Conservation (phyloP, 2,329 filamentous ascomycete species). For the Colletotrichum shisoi region DNA sequence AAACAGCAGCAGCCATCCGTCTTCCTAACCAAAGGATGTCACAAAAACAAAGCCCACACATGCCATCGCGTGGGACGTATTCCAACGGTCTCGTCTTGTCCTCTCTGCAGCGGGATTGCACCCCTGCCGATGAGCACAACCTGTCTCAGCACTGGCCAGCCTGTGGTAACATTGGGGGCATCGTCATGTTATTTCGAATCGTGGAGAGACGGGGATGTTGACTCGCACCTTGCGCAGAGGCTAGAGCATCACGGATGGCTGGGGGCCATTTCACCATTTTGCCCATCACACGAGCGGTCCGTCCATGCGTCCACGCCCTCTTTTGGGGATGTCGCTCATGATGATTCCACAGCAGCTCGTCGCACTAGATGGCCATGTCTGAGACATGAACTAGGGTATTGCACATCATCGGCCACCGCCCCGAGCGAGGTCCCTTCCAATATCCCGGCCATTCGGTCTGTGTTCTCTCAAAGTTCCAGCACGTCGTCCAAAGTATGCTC, state of each 20-base stretch:
- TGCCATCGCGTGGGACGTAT: neutral
- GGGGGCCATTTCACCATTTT: conserved; percentile 11
- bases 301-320: conserved; percentile 12
- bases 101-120: neutral
- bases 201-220: conserved; percentile 36
- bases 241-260: conserved; percentile 1
- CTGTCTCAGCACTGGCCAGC: conserved; percentile 17
- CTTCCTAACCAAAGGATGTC: conserved; percentile 5
- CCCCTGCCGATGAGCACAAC: conserved; percentile 31
- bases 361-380: conserved; percentile 24
- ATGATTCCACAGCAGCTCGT: conserved; percentile 33
- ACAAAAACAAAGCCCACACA: conserved; percentile 7
- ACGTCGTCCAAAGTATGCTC: conserved; percentile 5
- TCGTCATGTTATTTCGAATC: conserved; percentile 23
- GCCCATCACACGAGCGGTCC: conserved; percentile 15
- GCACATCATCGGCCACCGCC: conserved; percentile 1
- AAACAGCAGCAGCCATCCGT: conserved; percentile 13
- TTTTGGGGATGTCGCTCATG: conserved; percentile 19
- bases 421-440: neutral
- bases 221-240: conserved; percentile 21
- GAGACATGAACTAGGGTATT: conserved; percentile 24
- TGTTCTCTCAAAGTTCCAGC: conserved; percentile 7
- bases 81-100: conserved; percentile 13
- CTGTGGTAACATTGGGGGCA: conserved; percentile 27
- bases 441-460: conserved; percentile 20